Percentiles rank a stretch among this genome's conserved stretches.
Conservation (phyloP, 192 early-diverging fungal genomes). For the Coemansia sp. region DNA sequence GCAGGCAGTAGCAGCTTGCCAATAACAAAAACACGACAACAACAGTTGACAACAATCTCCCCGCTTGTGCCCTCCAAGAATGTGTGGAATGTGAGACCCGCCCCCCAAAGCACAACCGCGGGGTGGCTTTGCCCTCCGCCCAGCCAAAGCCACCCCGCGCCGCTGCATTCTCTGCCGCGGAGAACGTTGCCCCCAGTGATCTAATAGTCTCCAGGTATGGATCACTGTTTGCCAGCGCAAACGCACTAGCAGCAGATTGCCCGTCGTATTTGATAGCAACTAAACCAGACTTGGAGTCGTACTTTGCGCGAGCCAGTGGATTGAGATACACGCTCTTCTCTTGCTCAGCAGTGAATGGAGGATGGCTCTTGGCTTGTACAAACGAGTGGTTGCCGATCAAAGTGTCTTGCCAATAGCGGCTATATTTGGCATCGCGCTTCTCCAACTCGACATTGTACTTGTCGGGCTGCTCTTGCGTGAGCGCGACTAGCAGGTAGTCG, state of each 20-base stretch:
- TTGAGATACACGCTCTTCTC: conserved; percentile 87
- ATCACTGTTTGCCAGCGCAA: background rate
- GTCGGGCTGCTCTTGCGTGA: conserved; percentile 73
- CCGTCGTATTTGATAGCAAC: background rate
- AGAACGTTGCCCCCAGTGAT: background rate
- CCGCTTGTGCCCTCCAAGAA: conserved; percentile 14
- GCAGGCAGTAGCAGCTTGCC: conserved; percentile 9
- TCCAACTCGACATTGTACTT: conserved; percentile 71
- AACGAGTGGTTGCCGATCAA: conserved; percentile 80
- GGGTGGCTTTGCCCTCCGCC: background rate
- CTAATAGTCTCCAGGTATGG: background rate
- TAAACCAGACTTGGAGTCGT: conserved; percentile 39
- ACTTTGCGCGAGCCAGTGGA: conserved; percentile 80
- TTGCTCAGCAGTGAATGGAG: conserved; percentile 84
- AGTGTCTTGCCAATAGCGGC: conserved; percentile 90
- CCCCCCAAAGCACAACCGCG: conserved; percentile 2
- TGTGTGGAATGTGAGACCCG: conserved; percentile 21
- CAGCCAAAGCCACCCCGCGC: conserved; percentile 68
- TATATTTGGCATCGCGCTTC: conserved; percentile 72
- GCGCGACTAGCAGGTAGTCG: conserved; percentile 79
- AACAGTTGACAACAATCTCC: conserved; percentile 16
- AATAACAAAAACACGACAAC: conserved; percentile 18
- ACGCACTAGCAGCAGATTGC: background rate
- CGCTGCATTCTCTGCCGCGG: conserved; percentile 25
- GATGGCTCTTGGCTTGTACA: conserved; percentile 82